These are phyloP conservation scores for Eimeria praecox DNA, from an alignment of 169 alveolate genomes.

Conservation along the genomic window DNA sequence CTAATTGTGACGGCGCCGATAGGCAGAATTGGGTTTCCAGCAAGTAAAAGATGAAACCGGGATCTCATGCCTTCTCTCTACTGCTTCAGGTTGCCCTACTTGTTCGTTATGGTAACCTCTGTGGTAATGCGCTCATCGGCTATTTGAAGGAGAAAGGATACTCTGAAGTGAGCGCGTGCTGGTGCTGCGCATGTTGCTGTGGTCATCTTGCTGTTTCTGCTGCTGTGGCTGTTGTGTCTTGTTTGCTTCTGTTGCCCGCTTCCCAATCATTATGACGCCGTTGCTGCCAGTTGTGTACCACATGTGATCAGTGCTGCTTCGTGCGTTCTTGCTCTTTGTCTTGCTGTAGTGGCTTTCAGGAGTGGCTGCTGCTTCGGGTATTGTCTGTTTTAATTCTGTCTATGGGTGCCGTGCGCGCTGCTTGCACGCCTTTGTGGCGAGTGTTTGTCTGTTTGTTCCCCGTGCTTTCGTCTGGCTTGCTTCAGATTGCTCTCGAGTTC, in stretches of 20 bases:
- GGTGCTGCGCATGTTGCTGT: not conserved
- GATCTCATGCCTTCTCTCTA: not conserved
- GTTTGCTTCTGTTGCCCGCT: not conserved
- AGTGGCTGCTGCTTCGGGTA: not conserved
- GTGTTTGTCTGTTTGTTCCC: not conserved
- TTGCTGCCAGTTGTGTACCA: not conserved
- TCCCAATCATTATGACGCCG: not conserved
- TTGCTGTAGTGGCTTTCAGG: not conserved
- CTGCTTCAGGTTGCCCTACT: constrained; percentile 60
- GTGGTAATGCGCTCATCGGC: constrained; percentile 90
- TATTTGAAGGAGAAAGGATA: constrained; percentile 91
- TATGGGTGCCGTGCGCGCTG: not conserved
- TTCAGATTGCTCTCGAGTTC: constrained; percentile 90
- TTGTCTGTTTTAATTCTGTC: not conserved
- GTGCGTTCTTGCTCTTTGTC: not conserved
- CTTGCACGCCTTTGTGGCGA: not conserved
- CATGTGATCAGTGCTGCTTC: not conserved
- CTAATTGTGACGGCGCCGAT: not conserved
- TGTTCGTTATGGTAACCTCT: constrained; percentile 84
- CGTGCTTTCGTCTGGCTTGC: not conserved
- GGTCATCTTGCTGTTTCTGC: not conserved
- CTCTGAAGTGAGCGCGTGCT: constrained; percentile 87
- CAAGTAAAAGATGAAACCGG: not conserved
- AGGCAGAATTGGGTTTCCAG: not conserved
- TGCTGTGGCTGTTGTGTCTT: not conserved